Conservation (phyloP, 331 rosid species). For the Saraca asoca region DNA sequence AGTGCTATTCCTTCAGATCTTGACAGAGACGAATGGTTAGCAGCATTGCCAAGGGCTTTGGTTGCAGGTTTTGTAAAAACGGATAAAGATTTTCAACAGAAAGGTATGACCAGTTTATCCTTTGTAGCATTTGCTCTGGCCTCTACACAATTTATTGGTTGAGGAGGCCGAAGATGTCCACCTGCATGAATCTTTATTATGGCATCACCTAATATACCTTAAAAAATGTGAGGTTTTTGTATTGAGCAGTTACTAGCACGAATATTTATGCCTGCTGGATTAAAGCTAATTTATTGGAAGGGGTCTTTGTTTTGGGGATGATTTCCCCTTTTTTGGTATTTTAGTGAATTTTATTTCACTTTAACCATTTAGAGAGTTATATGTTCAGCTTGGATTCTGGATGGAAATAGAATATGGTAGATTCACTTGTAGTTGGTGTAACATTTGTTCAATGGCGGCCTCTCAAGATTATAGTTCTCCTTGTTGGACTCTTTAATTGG, state of each 20-base stretch:
- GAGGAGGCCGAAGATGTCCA: too few relatives aligned
- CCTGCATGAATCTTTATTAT: too few relatives aligned
- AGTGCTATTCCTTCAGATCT: constrained; percentile 90
- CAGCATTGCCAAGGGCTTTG: constrained; percentile 95
- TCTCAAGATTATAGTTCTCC: neutral
- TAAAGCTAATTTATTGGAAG: constrained; percentile 18
- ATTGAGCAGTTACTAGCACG: too few relatives aligned
- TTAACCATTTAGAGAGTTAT: neutral
- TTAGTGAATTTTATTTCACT: neutral
- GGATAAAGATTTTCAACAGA: constrained; percentile 85
- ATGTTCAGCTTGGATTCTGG: neutral
- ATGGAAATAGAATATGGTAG: neutral
- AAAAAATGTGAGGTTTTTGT: neutral
- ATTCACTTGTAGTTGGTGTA: constrained; percentile 5
- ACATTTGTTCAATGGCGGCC: constrained; percentile 2
- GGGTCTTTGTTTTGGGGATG: neutral
- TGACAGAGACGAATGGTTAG: constrained; percentile 92
- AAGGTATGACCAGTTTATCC: constrained; percentile 46
- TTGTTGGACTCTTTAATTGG: constrained; percentile 9
- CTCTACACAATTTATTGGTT: too few relatives aligned
- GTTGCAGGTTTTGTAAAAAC: constrained; percentile 99
- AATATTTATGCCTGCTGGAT: too few relatives aligned
- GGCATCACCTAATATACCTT: too few relatives aligned
- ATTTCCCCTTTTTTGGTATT: neutral
- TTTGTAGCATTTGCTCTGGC: constrained; percentile 1